phyloP scores from a whole-genome alignment of 2,329 filamentous ascomycete genomes.

The Massarina eburnea region DNA sequence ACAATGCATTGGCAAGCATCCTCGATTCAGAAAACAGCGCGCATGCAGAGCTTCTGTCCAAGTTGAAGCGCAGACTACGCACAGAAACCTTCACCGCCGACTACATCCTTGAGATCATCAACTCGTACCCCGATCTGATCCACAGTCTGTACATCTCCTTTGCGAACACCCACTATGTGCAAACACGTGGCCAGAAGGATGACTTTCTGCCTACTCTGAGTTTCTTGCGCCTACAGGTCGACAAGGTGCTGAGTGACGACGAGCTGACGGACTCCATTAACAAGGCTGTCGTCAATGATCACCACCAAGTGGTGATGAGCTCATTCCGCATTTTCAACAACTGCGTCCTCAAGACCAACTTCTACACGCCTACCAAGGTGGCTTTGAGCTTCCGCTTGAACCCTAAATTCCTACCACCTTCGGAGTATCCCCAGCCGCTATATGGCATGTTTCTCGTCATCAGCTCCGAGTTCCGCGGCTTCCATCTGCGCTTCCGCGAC shows the following conservation, averaged over 20 bases:
- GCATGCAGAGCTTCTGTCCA: conserved; percentile 84
- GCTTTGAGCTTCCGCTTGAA: conserved; percentile 95
- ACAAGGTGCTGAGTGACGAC: conserved; percentile 55
- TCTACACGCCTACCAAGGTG: conserved; percentile 97
- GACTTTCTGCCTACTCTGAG: conserved; percentile 72
- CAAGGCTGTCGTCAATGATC: conserved; percentile 67
- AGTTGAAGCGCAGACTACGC: conserved; percentile 91
- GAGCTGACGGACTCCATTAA: conserved; percentile 44
- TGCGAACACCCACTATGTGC: conserved; percentile 79
- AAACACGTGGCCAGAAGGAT: conserved; percentile 64
- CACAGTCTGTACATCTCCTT: conserved; percentile 89
- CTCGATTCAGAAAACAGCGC: conserved; percentile 79
- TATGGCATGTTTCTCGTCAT: conserved; percentile 99
- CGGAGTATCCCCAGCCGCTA: conserved; percentile 90
- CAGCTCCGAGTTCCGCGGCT: conserved; percentile 92
- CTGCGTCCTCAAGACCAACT: conserved; percentile 93
- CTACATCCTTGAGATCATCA: conserved; percentile 97
- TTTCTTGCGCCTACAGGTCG: conserved; percentile 66
- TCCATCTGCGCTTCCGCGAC: conserved; percentile 96
- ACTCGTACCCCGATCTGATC: conserved; percentile 83
- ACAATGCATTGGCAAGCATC: conserved; percentile 79
- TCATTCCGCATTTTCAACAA: conserved; percentile 96
- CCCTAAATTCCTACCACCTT: conserved; percentile 81
- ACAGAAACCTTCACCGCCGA: conserved; percentile 97
- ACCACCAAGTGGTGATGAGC: conserved; percentile 97